Evolutionary conservation across 805 yeast genomes (phyloP).

Genomic region (Schwanniomyces vanrijiae): DNA sequence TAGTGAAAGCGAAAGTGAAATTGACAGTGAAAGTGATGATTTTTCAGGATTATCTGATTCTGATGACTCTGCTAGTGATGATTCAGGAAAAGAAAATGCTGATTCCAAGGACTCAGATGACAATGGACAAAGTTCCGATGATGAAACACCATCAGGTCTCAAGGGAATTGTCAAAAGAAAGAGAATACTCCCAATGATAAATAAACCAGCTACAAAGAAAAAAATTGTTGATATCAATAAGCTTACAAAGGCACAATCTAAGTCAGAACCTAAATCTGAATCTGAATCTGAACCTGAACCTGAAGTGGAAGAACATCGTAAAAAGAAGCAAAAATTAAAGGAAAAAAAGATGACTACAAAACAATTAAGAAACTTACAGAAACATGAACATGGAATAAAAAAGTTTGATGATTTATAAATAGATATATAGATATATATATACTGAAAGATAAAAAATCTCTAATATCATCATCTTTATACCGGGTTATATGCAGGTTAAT

Average conservation of each 20-base stretch:
- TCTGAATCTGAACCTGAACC: constrained; percentile 11
- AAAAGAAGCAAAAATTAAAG: constrained; percentile 34
- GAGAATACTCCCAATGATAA: constrained; percentile 6
- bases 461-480: background rate
- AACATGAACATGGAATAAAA: constrained; percentile 63
- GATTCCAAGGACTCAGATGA: constrained; percentile 8
- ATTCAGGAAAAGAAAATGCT: constrained; percentile 3
- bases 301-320: constrained; percentile 17
- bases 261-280: constrained; percentile 10
- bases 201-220: constrained; percentile 15
- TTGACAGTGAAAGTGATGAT: constrained; percentile 6
- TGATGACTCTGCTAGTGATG: constrained; percentile 4
- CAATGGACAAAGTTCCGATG: constrained; percentile 5
- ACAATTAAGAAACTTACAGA: constrained; percentile 47
- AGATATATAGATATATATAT: background rate
- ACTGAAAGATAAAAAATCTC: background rate
- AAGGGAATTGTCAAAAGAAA: constrained; percentile 12
- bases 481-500: background rate
- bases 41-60: constrained; percentile 6
- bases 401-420: constrained; percentile 59
- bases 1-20: constrained; percentile 6
- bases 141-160: constrained; percentile 4
- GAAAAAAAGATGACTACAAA: constrained; percentile 37
- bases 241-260: constrained; percentile 5
- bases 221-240: constrained; percentile 18